phyloP scores from a whole-genome alignment of 2,329 filamentous ascomycete species.

The Trichoderma arundinaceum region DNA sequence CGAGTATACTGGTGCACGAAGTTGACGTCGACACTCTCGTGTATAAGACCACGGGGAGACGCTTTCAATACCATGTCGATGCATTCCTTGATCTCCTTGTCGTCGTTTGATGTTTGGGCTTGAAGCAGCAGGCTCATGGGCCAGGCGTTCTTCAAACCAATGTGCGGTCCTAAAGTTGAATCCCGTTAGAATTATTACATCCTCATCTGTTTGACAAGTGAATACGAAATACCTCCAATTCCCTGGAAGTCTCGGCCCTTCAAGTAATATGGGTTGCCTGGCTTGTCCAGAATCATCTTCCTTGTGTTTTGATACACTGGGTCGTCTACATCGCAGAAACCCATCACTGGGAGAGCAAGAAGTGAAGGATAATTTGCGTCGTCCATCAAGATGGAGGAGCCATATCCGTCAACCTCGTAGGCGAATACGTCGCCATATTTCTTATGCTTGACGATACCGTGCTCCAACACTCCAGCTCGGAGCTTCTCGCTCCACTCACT shows the following conservation, averaged over 20 bases:
- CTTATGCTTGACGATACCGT: constrained; percentile 79
- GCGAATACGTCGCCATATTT: constrained; percentile 81
- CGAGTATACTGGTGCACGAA: constrained; percentile 71
- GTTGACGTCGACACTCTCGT: constrained; percentile 91
- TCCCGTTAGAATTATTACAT: constrained; percentile 23
- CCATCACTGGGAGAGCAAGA: constrained; percentile 77
- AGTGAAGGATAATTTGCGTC: constrained; percentile 87
- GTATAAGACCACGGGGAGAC: constrained; percentile 78
- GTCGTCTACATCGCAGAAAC: constrained; percentile 70
- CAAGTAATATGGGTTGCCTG: constrained; percentile 88
- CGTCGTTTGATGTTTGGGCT: constrained; percentile 84
- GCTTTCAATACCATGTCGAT: constrained; percentile 76
- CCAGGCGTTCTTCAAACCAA: constrained; percentile 91
- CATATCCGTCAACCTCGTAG: constrained; percentile 87
- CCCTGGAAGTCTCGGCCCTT: constrained; percentile 78
- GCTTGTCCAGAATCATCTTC: constrained; percentile 72
- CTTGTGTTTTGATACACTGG: constrained; percentile 86
- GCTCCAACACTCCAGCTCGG: constrained; percentile 77
- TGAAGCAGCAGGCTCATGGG: constrained; percentile 94
- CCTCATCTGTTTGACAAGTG: neutral
- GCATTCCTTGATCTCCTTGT: constrained; percentile 78
- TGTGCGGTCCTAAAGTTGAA: constrained; percentile 61
- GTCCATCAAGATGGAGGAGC: constrained; percentile 83
- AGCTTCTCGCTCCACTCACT: constrained; percentile 67
- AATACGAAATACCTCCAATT: constrained; percentile 75